Evolutionary conservation across 352 stramenopile genomes (phyloP).

Genomic region (Phytophthora fragariae): DNA sequence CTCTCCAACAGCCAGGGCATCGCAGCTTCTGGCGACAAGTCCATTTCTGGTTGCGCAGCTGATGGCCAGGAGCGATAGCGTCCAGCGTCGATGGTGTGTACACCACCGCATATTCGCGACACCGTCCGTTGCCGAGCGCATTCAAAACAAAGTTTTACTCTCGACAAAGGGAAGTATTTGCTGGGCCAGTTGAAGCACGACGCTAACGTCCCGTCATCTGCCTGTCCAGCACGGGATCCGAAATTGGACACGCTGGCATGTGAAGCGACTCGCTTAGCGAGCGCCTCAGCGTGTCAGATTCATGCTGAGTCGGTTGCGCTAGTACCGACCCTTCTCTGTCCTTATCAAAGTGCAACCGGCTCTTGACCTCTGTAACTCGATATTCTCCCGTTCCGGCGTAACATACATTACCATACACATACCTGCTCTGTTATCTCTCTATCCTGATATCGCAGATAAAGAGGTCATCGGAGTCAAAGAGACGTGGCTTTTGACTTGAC

Average conservation of each 20-base stretch:
- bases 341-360: neutral
- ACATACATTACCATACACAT: neutral
- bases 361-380: neutral
- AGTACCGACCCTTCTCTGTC: neutral
- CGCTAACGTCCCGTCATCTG: too few species aligned
- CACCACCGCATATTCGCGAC: neutral
- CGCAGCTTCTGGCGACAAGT: too few species aligned
- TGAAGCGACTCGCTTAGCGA: too few species aligned
- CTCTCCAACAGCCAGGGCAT: too few species aligned
- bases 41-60: neutral
- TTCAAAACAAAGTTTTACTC: too few species aligned
- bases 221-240: too few species aligned
- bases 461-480: constrained; percentile 2
- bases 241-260: too few species aligned
- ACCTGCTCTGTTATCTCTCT: neutral
- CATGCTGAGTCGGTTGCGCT: neutral
- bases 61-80: neutral
- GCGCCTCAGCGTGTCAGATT: too few species aligned
- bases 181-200: too few species aligned
- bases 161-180: too few species aligned
- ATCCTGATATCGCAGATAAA: neutral
- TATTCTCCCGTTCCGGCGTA: neutral
- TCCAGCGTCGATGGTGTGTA: neutral
- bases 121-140: too few species aligned
- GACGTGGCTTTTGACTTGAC: constrained; percentile 6